These are phyloP conservation scores for Aspergillus cejpii DNA, from an alignment of 2,329 filamentous ascomycete genomes.

Conservation along the genomic window DNA sequence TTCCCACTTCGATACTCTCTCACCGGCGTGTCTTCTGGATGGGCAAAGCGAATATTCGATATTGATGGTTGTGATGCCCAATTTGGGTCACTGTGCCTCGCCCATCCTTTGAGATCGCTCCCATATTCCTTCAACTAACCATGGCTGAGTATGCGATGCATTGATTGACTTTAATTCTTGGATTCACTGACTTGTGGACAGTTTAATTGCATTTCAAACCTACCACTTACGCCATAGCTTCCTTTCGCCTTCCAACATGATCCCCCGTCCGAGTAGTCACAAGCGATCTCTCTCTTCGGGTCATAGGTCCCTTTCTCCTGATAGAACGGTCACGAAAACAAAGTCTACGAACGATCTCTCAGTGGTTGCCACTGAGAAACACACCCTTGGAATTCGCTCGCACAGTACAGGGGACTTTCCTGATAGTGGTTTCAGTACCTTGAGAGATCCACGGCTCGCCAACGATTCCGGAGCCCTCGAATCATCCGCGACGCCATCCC, in stretches of 20 bases:
- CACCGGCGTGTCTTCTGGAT: slow-evolving; percentile 10
- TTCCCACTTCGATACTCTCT: neutral
- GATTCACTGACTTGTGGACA: slow-evolving; percentile 17
- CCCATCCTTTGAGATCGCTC: slow-evolving; percentile 17
- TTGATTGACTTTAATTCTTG: neutral
- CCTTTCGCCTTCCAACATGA: slow-evolving; percentile 35
- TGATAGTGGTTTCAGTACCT: slow-evolving; percentile 42
- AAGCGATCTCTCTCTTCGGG: slow-evolving; percentile 36
- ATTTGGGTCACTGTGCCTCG: slow-evolving; percentile 11
- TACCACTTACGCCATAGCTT: slow-evolving; percentile 32
- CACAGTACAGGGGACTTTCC: slow-evolving; percentile 28
- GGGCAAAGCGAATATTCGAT: slow-evolving; percentile 12
- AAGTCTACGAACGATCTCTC: slow-evolving; percentile 41
- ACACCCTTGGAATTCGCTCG: slow-evolving; percentile 18
- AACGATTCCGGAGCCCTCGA: slow-evolving; percentile 33
- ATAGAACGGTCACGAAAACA: slow-evolving; percentile 38
- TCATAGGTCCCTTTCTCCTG: slow-evolving; percentile 30
- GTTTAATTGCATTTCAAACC: slow-evolving; percentile 37
- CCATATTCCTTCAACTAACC: slow-evolving; percentile 15
- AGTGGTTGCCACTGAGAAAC: slow-evolving; percentile 28
- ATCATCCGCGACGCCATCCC: slow-evolving; percentile 30
- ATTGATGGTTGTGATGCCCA: slow-evolving; percentile 15
- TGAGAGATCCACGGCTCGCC: slow-evolving; percentile 41
- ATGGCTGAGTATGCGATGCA: slow-evolving; percentile 37
- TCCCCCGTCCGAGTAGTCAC: slow-evolving; percentile 31